A percentile compares a stretch with the other conserved stretches of the same genome.
phyloP scores from a whole-genome alignment of 345 rosid genomes.

The Arabidopsis thaliana region TAIR10.1 NC_003074.8:3607501-3608000 shows the following conservation, averaged over 20 bases:
- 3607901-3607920: conserved; percentile 22
- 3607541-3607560: no score
- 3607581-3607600: neutral
- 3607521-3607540: neutral
- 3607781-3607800: neutral
- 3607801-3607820: neutral
- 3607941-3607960: conserved; percentile 27
- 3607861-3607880: neutral
- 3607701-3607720: neutral
- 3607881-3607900: conserved; percentile 36
- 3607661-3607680: neutral
- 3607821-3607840: neutral
- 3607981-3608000: conserved; percentile 8
- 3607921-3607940: conserved; percentile 38
- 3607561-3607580: no score
- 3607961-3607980: conserved; percentile 37
- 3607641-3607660: neutral
- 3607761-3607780: neutral
- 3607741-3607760: conserved; percentile 9
- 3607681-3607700: neutral
- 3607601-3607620: neutral
- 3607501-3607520: neutral
- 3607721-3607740: neutral
- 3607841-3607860: conserved; percentile 16
- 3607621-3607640: neutral